phyloP scores from a whole-genome alignment of 345 rosid species.

The Populus pruinosa region DNA sequence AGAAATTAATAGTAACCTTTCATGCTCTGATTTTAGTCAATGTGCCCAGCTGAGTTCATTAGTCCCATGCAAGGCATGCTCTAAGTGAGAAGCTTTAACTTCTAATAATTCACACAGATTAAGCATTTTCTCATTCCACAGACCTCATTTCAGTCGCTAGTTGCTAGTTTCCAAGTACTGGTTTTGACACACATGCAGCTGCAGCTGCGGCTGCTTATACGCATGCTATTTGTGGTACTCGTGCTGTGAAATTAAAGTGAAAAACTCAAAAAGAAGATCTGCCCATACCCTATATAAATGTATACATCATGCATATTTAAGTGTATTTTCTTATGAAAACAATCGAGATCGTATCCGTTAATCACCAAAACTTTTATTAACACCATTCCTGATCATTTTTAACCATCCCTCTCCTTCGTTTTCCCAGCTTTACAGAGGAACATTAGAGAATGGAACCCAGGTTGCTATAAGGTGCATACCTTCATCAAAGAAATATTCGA shows the following conservation, averaged over 20 bases:
- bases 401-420: background rate
- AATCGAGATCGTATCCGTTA: background rate
- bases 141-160: background rate
- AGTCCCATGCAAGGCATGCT: background rate
- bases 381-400: background rate
- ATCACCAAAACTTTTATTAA: background rate
- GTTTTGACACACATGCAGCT: background rate
- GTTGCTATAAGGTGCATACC: conserved; percentile 47
- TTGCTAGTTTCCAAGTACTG: background rate
- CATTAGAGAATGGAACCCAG: conserved; percentile 38
- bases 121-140: background rate
- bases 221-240: background rate
- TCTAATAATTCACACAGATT: background rate
- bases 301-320: background rate
- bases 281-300: background rate
- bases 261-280: background rate
- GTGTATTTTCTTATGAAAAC: background rate
- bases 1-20: background rate
- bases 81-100: background rate
- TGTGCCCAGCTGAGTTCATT: background rate
- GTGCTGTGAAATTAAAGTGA: background rate
- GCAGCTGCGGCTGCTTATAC: background rate
- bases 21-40: background rate
- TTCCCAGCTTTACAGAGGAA: conserved; percentile 46
- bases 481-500: conserved; percentile 40